These are phyloP conservation scores for Acacia acuminata DNA, from an alignment of 306 rosid species.

Conservation along the genomic window DNA sequence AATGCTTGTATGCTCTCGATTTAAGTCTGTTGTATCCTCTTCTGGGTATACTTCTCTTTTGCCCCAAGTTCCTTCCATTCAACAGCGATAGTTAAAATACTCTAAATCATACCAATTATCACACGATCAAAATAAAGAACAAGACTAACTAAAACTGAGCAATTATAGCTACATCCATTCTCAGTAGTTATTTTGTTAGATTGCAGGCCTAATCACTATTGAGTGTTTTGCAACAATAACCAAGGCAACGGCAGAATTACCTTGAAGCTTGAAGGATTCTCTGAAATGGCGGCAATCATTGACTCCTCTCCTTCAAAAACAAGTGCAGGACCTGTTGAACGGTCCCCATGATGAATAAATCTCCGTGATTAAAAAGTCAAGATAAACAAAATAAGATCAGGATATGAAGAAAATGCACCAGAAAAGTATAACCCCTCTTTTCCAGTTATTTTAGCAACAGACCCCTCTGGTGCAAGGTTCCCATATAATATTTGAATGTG, in stretches of 20 bases:
- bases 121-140: neutral
- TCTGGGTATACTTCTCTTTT: neutral
- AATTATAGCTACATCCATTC: neutral
- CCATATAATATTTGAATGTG: constrained; percentile 90
- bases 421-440: constrained; percentile 96
- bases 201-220: neutral
- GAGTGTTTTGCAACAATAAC: neutral
- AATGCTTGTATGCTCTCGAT: neutral
- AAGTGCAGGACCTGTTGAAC: constrained; percentile 82
- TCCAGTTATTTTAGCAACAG: constrained; percentile 97
- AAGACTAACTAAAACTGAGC: neutral
- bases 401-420: constrained; percentile 50
- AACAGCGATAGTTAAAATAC: neutral
- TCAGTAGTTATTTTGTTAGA: neutral
- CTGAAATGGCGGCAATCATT: constrained; percentile 86
- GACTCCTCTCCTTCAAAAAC: constrained; percentile 97
- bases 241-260: constrained; percentile 41
- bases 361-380: constrained; percentile 3
- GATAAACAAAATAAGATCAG: constrained; percentile 6
- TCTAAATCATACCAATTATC: neutral
- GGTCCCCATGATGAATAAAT: constrained; percentile 25
- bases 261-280: constrained; percentile 80
- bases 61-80: neutral
- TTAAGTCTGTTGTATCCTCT: neutral
- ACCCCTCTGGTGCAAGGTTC: constrained; percentile 87